phyloP scores from a whole-genome alignment of 2,329 filamentous ascomycete species.

The Tolypocladium inflatum region DNA sequence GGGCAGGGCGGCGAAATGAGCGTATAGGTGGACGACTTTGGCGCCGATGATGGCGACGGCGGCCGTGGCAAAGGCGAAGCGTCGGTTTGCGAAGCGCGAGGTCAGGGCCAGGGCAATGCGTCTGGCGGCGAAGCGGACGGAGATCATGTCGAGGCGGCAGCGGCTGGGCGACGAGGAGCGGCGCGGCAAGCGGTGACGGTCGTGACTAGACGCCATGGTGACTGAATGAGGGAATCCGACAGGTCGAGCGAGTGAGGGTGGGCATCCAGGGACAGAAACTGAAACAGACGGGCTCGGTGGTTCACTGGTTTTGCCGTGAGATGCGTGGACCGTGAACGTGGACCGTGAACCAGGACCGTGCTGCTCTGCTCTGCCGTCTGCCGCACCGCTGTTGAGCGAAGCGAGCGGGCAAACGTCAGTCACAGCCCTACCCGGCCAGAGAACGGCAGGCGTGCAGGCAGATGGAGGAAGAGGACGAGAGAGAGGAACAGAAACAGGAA shows the following conservation, averaged over 20 bases:
- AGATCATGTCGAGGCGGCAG: neutral
- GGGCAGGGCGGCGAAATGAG: slow-evolving; percentile 19
- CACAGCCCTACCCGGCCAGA: neutral
- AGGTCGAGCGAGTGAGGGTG: neutral
- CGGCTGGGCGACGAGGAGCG: neutral
- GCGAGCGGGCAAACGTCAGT: neutral
- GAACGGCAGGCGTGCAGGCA: neutral
- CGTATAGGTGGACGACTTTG: slow-evolving; percentile 22
- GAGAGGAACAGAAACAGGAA: neutral
- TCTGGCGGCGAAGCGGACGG: neutral
- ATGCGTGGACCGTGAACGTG: too few species aligned
- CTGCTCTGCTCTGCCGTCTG: neutral
- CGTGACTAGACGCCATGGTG: neutral
- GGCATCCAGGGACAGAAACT: neutral
- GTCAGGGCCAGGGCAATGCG: slow-evolving; percentile 7
- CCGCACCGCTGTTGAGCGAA: slow-evolving; percentile 1
- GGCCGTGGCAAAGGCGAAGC: slow-evolving; percentile 21
- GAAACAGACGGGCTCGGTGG: neutral
- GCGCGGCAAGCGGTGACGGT: neutral
- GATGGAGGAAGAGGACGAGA: neutral
- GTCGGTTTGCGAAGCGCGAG: slow-evolving; percentile 16
- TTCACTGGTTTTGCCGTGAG: too few species aligned
- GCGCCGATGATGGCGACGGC: slow-evolving; percentile 18
- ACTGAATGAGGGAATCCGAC: neutral
- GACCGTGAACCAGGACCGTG: neutral